Evolutionary conservation across 75 land plant genomes (phyloP).

Genomic region (Isoetes taiwanensis): DNA sequence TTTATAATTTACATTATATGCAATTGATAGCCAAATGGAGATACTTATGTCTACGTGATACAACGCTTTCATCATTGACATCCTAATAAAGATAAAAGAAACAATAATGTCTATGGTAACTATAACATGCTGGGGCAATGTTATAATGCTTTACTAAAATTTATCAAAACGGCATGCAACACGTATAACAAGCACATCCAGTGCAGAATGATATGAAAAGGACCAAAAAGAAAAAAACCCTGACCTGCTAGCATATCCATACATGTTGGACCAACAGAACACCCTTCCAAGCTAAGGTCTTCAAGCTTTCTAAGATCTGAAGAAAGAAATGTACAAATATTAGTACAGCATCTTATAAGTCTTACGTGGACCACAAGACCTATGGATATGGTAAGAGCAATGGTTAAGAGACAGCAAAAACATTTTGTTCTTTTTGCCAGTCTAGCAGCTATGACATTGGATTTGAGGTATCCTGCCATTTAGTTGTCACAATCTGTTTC

Average conservation of each 20-base stretch:
- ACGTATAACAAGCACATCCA: neutral
- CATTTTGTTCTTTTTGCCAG: too few relatives aligned
- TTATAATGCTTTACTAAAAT: neutral
- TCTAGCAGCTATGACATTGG: too few relatives aligned
- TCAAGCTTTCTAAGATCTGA: slow-evolving; percentile 58
- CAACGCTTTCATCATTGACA: too few relatives aligned
- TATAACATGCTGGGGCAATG: neutral
- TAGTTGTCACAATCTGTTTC: too few relatives aligned
- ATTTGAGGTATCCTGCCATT: too few relatives aligned
- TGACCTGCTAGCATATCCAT: slow-evolving; percentile 76
- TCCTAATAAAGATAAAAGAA: neutral
- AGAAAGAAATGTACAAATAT: neutral
- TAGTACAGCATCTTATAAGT: neutral
- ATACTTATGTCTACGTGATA: too few relatives aligned
- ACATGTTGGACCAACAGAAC: slow-evolving; percentile 63
- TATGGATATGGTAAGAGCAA: too few relatives aligned
- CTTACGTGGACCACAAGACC: neutral
- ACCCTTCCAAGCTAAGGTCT: slow-evolving; percentile 77
- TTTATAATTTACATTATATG: too few relatives aligned
- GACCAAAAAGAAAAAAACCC: neutral
- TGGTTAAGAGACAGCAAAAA: neutral
- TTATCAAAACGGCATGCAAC: neutral
- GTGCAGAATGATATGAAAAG: neutral
- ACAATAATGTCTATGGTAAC: neutral
- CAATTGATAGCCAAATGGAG: too few relatives aligned